Percentiles rank a stretch among this genome's conserved stretches.
Conservation (phyloP, 2,329 filamentous ascomycete genomes). For the Penicillium sp. region DNA sequence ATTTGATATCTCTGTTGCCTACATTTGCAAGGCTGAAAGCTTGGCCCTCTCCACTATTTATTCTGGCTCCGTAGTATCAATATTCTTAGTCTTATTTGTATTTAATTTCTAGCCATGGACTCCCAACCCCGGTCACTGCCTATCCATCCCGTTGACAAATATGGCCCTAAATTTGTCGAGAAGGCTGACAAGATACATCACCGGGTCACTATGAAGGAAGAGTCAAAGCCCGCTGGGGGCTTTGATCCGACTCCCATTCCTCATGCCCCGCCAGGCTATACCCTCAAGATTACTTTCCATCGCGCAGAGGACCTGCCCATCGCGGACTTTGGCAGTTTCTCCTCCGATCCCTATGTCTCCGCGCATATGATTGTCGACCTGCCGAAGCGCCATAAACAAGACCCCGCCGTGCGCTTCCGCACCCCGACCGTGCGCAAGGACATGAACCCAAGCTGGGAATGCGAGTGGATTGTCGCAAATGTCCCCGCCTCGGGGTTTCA, state of each 20-base stretch:
- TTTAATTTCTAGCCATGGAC: not conserved
- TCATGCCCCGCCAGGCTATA: conserved; percentile 72
- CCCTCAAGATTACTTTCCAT: conserved; percentile 80
- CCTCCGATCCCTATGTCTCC: conserved; percentile 78
- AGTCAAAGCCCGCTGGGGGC: conserved; percentile 64
- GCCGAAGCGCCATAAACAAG: conserved; percentile 79
- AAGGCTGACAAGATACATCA: conserved; percentile 41
- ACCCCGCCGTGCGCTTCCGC: conserved; percentile 70
- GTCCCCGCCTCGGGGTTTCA: conserved; percentile 76
- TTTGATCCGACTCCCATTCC: conserved; percentile 78
- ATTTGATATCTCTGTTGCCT: too few relatives aligned
- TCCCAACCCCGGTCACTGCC: conserved; percentile 16
- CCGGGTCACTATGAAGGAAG: conserved; percentile 28
- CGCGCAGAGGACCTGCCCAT: conserved; percentile 76
- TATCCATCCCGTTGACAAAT: conserved; percentile 31
- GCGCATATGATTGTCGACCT: conserved; percentile 71
- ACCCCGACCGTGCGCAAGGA: conserved; percentile 72
- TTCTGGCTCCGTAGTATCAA: not conserved
- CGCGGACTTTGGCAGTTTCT: conserved; percentile 72
- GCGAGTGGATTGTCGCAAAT: conserved; percentile 84
- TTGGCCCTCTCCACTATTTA: not conserved
- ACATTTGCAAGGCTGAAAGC: conserved; percentile 22
- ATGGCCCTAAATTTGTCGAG: conserved; percentile 40
- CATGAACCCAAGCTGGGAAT: conserved; percentile 76
- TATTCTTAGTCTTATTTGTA: not conserved